A percentile compares a stretch with the other conserved stretches of the same genome.
phyloP scores from a whole-genome alignment of 352 stramenopile species.

The Pseudoperonospora humuli region DNA sequence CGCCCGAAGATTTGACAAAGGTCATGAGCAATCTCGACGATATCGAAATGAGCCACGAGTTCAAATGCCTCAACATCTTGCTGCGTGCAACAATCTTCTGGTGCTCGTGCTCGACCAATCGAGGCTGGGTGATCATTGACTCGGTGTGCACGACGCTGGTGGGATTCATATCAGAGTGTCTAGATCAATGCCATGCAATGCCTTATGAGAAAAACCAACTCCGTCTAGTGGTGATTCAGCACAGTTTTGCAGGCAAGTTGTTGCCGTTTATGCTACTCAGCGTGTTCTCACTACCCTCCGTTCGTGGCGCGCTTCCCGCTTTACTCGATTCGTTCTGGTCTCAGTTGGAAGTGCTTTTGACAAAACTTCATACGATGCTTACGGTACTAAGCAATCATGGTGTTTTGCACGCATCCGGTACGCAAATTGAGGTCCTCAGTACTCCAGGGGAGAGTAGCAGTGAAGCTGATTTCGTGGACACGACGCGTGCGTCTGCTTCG shows the following conservation, averaged over 20 bases:
- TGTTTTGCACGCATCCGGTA: background rate
- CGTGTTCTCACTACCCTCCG: slow-evolving; percentile 47
- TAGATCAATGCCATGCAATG: slow-evolving; percentile 24
- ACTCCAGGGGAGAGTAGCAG: background rate
- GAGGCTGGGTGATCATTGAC: slow-evolving; percentile 56
- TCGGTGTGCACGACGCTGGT: slow-evolving; percentile 45
- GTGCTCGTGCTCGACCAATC: slow-evolving; percentile 40
- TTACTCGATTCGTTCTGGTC: slow-evolving; percentile 44
- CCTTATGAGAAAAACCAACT: slow-evolving; percentile 4
- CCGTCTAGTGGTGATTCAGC: slow-evolving; percentile 36
- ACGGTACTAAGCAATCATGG: slow-evolving; percentile 4
- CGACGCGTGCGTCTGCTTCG: slow-evolving; percentile 18
- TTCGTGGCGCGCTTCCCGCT: slow-evolving; percentile 34
- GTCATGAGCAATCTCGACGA: slow-evolving; percentile 25
- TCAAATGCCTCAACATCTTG: slow-evolving; percentile 77
- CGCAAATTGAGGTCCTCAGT: background rate
- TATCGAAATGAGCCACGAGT: slow-evolving; percentile 50
- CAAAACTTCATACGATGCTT: slow-evolving; percentile 15
- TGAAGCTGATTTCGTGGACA: slow-evolving; percentile 17
- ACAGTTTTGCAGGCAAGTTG: slow-evolving; percentile 60
- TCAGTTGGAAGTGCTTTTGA: slow-evolving; percentile 31
- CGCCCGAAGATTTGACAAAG: slow-evolving; percentile 4
- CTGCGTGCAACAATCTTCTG: slow-evolving; percentile 68
- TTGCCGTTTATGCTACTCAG: slow-evolving; percentile 72
- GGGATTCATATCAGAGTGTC: slow-evolving; percentile 29